Base-by-base conservation (phyloP, 305 asterid genomes). In the Ilex paraguariensis region DNA sequence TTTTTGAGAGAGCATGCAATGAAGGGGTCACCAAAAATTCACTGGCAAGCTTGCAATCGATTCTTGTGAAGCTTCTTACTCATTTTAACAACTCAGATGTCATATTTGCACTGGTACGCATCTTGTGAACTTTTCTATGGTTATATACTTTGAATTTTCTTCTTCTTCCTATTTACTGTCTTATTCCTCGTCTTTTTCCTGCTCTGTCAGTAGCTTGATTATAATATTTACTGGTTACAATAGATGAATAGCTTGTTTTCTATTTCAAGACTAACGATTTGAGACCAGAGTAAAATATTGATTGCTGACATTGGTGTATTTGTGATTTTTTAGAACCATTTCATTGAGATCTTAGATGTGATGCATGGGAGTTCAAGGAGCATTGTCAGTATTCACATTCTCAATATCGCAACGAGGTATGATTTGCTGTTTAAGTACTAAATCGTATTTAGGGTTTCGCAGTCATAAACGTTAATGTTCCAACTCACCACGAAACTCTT, bases 361-460 rank as follows among this genome's bases (percentile, higher is more conserved):
- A 81, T 77, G 90, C 80, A 67, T 63, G 97, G 96, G 83, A 81
- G 86, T 77, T 71, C 93, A 72, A 82, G 88, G 82, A 84, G 78
- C 78, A 70, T 73, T 42, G 65, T 87, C 76, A 80, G 75, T 62
- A 60, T 74, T 70, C 87, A 75, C 64, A 71, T 90, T 67, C 97
- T 90, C 71, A 79, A 70, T 58, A 76, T 82, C 72, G 93, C 89
- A 48, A 75, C 81, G 62, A 77, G 92, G 97, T 90, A 81, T 49
- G 31, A 33, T 57, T 64, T 66, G 62, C 62, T 49, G 10, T 39
- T 61, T 66, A 52, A 52, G 13, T 52, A 10, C 30, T 52, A 52
- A 5, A 7, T 52, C 12, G 11, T 14, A 17, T 16, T 7, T 52
- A 6, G 10, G 4, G 10, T 52, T 52, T 14, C 56, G 4, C 5